Percentiles rank a stretch among this genome's conserved stretches.
phyloP scores from a whole-genome alignment of 192 early-diverging fungal species.

The Backusella luteola region DNA sequence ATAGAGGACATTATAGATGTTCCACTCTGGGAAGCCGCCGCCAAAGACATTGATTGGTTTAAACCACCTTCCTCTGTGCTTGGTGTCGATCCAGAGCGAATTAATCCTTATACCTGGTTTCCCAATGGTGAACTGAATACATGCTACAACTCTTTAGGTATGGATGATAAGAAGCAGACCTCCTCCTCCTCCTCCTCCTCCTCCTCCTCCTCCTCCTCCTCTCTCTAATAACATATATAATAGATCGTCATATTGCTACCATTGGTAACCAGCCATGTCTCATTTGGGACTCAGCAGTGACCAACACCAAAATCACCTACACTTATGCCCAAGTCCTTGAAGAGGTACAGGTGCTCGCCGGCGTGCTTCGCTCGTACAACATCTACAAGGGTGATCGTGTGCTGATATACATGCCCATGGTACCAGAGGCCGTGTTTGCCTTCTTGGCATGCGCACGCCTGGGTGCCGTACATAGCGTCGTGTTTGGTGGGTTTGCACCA shows the following conservation, averaged over 20 bases:
- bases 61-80: constrained; percentile 18
- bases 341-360: constrained; percentile 65
- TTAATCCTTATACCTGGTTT: constrained; percentile 60
- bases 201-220: no score
- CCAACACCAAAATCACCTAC: constrained; percentile 47
- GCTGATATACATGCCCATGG: constrained; percentile 84
- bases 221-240: neutral
- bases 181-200: no score
- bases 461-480: constrained; percentile 81
- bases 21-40: constrained; percentile 16
- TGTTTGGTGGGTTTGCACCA: constrained; percentile 80
- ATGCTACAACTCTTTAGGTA: constrained; percentile 64
- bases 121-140: constrained; percentile 72
- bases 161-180: no score
- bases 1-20: constrained; percentile 10
- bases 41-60: constrained; percentile 25
- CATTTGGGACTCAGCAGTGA: constrained; percentile 75
- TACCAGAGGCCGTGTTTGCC: constrained; percentile 75
- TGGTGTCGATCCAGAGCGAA: neutral
- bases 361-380: constrained; percentile 58
- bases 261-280: constrained; percentile 64
- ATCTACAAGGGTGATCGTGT: constrained; percentile 72
- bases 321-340: constrained; percentile 70
- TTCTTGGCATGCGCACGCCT: constrained; percentile 86
- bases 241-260: constrained; percentile 69